Base-by-base conservation (phyloP, 1,139 yeast genomes). In the Geotrichum carabidarum region DNA sequence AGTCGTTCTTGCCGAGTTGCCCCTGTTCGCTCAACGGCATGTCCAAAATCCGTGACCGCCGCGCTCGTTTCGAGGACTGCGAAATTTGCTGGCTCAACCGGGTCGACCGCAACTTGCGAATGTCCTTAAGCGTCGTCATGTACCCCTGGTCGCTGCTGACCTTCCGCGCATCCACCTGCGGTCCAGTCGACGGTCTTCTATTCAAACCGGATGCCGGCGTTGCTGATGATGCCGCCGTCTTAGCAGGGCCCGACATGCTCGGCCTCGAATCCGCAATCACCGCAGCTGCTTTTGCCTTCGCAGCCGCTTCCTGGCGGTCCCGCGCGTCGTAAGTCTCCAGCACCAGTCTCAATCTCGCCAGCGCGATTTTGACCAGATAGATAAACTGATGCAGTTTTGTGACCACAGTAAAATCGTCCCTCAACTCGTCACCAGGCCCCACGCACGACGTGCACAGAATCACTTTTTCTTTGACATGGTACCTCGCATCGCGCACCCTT, bases 341-440 rank as follows among this genome's bases (percentile, higher is more conserved):
- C 0, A 86, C 90, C 18, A 83, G 78, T 62, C 80, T 82, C 1
- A 96, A 84, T 57, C 97, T 77, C 6, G 85, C 80, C 50, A 90
- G 75, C 0, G 98, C 98, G 61, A 93, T 90, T 63, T 87, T 86
- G 60, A 91, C 74, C 51, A 93, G 72, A 66, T 82, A 89, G 27
- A 84, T 76, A 65, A 89, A 78, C 69, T 93, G 98, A 18, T 81
- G 70, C 51, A 89, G 76, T 58, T 83, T 84, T 4, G 88, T 77
- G 0, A 90, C 83, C n/a, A 71, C 65, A 48, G 74, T 77, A 66
- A 91, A 89, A 31, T 78, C 74, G 1, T 78, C 75, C 0, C 83
- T 75, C 27, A 66, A 62, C 54, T 74, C 73, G 0, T 78, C 75
- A 58, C 76, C 78, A 44, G 72, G 72, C 8, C 75, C 63, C 0